Conservation (phyloP, 2,329 filamentous ascomycete species). For the Chrysoporthe puriensis region DNA sequence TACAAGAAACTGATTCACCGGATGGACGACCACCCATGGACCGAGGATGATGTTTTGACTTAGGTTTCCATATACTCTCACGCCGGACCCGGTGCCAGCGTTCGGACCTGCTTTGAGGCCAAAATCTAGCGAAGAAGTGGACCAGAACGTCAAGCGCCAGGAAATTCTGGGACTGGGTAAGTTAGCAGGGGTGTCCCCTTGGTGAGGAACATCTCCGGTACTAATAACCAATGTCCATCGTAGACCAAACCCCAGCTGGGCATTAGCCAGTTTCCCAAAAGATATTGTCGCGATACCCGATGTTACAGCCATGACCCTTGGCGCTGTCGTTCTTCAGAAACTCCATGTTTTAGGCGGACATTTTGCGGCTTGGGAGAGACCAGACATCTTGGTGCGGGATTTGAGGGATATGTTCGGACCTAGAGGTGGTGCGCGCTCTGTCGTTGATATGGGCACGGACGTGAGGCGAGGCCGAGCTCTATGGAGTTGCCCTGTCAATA, state of each 20-base stretch:
- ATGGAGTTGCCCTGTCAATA: neutral
- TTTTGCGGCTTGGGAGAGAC: conserved; percentile 65
- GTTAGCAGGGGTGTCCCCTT: neutral
- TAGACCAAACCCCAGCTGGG: conserved; percentile 33
- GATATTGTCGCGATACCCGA: conserved; percentile 59
- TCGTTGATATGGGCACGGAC: conserved; percentile 29
- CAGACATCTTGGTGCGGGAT: conserved; percentile 57
- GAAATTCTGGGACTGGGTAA: conserved; percentile 11
- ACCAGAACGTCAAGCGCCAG: conserved; percentile 41
- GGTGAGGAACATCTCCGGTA: neutral
- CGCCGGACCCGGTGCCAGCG: conserved; percentile 69
- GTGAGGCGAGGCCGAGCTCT: neutral
- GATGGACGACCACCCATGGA: conserved; percentile 74
- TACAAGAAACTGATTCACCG: conserved; percentile 80
- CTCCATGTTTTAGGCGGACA: conserved; percentile 57
- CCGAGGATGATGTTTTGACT: conserved; percentile 73
- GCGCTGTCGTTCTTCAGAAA: conserved; percentile 61
- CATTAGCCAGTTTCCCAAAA: conserved; percentile 50
- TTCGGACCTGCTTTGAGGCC: conserved; percentile 61
- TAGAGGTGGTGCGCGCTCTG: conserved; percentile 46
- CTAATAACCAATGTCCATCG: conserved; percentile 16
- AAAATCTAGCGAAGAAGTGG: conserved; percentile 26
- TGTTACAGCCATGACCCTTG: conserved; percentile 60
- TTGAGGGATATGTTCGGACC: conserved; percentile 60
- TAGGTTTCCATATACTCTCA: conserved; percentile 75